Evolutionary conservation across 805 yeast genomes (phyloP).

Genomic region (Spathaspora passalidarum): DNA sequence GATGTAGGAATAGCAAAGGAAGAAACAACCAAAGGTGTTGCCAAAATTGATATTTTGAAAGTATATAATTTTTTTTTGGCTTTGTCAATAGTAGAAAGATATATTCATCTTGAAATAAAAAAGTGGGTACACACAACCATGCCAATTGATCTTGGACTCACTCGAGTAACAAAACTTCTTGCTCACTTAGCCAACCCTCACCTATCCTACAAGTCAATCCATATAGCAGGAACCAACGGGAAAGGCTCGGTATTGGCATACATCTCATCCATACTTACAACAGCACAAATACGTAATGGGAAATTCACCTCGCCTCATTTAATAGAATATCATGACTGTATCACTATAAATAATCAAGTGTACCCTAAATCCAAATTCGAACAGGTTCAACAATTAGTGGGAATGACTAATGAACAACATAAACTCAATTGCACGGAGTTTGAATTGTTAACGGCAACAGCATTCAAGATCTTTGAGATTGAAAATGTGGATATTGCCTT

Average conservation of each 20-base stretch:
- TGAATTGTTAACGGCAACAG: slow-evolving; percentile 81
- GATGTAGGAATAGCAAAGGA: not conserved
- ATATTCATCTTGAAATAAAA: not conserved
- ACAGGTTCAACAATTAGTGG: slow-evolving; percentile 41
- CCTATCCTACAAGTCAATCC: slow-evolving; percentile 60
- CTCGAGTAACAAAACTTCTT: slow-evolving; percentile 31
- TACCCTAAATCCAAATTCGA: slow-evolving; percentile 48
- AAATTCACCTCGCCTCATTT: slow-evolving; percentile 90
- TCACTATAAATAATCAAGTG: slow-evolving; percentile 60
- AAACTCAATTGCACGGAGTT: slow-evolving; percentile 78
- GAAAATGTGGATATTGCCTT: slow-evolving; percentile 69
- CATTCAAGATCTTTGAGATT: slow-evolving; percentile 68
- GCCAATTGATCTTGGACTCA: slow-evolving; percentile 40
- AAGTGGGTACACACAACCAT: slow-evolving; percentile 11
- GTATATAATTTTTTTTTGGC: slow-evolving; percentile 3
- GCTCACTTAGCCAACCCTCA: slow-evolving; percentile 68
- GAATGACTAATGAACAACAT: slow-evolving; percentile 33
- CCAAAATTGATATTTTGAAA: not conserved
- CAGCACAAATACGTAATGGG: slow-evolving; percentile 55
- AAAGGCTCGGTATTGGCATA: slow-evolving; percentile 92
- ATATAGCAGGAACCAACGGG: slow-evolving; percentile 95
- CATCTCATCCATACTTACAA: slow-evolving; percentile 58
- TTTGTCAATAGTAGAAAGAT: not conserved
- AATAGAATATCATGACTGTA: slow-evolving; percentile 68
- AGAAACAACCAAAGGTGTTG: not conserved